Conservation (phyloP, 75 land plant genomes). For the Sequoia sempervirens region DNA sequence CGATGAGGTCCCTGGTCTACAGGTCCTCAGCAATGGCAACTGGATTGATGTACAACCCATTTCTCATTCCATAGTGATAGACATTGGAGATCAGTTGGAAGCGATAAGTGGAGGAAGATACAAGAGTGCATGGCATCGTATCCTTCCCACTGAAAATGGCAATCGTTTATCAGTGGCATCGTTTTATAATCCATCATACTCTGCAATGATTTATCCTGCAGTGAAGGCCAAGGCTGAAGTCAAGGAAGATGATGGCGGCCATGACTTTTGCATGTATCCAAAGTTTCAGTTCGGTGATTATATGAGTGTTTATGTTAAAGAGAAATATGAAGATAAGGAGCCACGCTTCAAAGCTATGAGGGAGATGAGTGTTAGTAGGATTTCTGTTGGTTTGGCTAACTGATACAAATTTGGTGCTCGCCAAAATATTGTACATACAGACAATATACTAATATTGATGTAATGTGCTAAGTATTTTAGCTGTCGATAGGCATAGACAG, state of each 20-base stretch:
- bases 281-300: background rate
- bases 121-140: conserved; percentile 49
- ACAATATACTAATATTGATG: too few species aligned
- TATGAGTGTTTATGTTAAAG: conserved; percentile 17
- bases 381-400: too few species aligned
- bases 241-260: conserved; percentile 7
- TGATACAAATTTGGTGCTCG: too few species aligned
- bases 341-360: conserved; percentile 42
- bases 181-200: conserved; percentile 50
- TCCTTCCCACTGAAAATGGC: conserved; percentile 27
- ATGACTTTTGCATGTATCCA: background rate
- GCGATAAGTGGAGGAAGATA: conserved; percentile 36
- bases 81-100: conserved; percentile 67
- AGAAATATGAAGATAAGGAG: conserved; percentile 38
- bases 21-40: conserved; percentile 49
- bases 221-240: conserved; percentile 18
- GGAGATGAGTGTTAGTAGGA: background rate
- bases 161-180: conserved; percentile 55
- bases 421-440: too few species aligned
- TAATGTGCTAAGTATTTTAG: too few species aligned
- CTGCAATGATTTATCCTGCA: conserved; percentile 45
- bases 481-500: too few species aligned
- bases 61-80: conserved; percentile 42
- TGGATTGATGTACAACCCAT: conserved; percentile 51
- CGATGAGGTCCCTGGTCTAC: conserved; percentile 46